phyloP scores from a whole-genome alignment of 805 yeast species.

The Sugiyamaella marilandica region DNA sequence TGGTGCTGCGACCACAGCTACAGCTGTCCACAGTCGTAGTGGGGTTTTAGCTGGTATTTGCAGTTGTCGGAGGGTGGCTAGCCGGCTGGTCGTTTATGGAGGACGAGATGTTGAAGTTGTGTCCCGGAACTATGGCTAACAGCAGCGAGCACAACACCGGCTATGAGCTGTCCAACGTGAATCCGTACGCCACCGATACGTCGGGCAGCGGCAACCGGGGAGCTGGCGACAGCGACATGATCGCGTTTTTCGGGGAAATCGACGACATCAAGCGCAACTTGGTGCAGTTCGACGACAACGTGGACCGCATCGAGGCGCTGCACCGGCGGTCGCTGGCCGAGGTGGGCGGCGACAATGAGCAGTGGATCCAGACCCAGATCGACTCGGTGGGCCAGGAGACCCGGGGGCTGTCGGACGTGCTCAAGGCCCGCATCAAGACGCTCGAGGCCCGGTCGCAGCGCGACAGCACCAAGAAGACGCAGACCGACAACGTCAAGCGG shows the following conservation, averaged over 20 bases:
- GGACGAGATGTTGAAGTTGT: too few species aligned
- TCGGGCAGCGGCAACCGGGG: conserved; percentile 1
- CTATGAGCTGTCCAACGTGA: conserved; percentile 20
- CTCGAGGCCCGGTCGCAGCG: conserved; percentile 51
- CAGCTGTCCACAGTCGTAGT: too few species aligned
- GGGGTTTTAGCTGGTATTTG: too few species aligned
- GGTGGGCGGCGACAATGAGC: conserved; percentile 59
- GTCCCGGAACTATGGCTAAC: not conserved
- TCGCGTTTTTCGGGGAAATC: conserved; percentile 63
- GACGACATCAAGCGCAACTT: conserved; percentile 64
- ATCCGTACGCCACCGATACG: conserved; percentile 17
- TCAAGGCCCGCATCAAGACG: conserved; percentile 71
- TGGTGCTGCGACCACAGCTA: too few species aligned
- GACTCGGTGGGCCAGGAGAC: conserved; percentile 77
- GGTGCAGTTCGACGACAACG: conserved; percentile 63
- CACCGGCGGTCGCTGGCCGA: conserved; percentile 71
- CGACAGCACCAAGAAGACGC: conserved; percentile 79
- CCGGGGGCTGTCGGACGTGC: conserved; percentile 64
- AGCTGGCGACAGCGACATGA: conserved; percentile 43
- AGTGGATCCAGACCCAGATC: conserved; percentile 64
- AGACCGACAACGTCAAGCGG: conserved; percentile 83
- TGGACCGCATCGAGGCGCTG: conserved; percentile 62
- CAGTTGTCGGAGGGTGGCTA: too few species aligned
- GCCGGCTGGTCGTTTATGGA: too few species aligned
- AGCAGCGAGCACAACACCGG: conserved; percentile 7